Evolutionary conservation across 768 basidiomycete species (phyloP).

Genomic region (Boletus pseudopeckii): DNA sequence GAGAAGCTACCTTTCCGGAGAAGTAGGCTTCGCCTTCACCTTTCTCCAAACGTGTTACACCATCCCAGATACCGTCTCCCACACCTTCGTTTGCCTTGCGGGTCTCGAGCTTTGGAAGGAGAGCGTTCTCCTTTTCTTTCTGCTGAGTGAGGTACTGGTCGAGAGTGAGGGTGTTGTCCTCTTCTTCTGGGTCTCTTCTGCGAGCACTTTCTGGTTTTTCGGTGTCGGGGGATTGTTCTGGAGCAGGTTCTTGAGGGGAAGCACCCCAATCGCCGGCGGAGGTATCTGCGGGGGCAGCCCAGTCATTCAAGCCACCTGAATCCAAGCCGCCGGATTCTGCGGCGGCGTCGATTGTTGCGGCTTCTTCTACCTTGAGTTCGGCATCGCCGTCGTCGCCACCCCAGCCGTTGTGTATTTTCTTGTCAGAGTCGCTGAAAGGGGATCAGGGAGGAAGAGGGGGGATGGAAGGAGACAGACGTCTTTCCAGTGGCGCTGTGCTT

Average conservation of each 20-base stretch:
- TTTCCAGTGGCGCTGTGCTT: constrained; percentile 85
- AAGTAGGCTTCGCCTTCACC: constrained; percentile 74
- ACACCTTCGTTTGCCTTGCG: constrained; percentile 79
- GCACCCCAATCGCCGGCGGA: constrained; percentile 39
- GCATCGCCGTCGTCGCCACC: constrained; percentile 85
- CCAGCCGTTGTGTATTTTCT: constrained; percentile 94
- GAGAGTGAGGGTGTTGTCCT: constrained; percentile 90
- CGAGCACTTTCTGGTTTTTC: constrained; percentile 38
- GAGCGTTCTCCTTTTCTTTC: constrained; percentile 53
- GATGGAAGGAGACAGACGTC: constrained; percentile 48
- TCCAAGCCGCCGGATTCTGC: constrained; percentile 38
- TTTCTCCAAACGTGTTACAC: constrained; percentile 62
- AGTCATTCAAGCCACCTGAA: constrained; percentile 23
- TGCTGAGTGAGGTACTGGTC: constrained; percentile 90
- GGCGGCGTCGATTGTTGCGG: constrained; percentile 67
- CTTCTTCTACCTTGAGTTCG: constrained; percentile 79
- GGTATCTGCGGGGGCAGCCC: constrained; percentile 35
- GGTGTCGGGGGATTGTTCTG: constrained; percentile 35
- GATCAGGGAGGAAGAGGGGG: constrained; percentile 8
- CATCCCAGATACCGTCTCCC: constrained; percentile 67
- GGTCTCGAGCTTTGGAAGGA: constrained; percentile 75
- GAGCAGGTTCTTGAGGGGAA: constrained; percentile 22
- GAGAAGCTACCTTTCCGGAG: constrained; percentile 74
- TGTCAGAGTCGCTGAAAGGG: constrained; percentile 77
- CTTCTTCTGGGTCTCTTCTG: constrained; percentile 68